Evolutionary conservation across 805 yeast species (phyloP).

Genomic region (Metschnikowia peoriensis): DNA sequence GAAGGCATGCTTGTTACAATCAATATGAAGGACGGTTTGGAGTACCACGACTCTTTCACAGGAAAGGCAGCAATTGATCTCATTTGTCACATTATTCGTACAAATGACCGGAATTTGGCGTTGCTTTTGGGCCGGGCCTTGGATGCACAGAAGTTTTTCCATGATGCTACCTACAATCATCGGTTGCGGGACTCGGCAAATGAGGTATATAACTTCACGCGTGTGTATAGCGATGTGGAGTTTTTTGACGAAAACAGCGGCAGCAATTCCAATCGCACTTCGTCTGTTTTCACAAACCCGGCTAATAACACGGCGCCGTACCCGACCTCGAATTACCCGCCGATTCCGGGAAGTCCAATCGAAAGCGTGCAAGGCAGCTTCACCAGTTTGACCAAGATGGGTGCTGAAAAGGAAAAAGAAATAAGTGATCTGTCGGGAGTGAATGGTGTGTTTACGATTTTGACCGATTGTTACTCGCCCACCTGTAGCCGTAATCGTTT

Average conservation of each 20-base stretch:
- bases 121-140: conserved; percentile 83
- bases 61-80: conserved; percentile 93
- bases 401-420: conserved; percentile 12
- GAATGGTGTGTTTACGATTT: conserved; percentile 88
- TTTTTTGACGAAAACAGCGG: conserved; percentile 33
- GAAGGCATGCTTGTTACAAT: conserved; percentile 70
- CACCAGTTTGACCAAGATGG: conserved; percentile 17
- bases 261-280: conserved; percentile 29
- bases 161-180: conserved; percentile 94
- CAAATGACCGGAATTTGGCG: conserved; percentile 89
- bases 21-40: conserved; percentile 84
- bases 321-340: conserved; percentile 19
- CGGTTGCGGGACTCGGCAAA: conserved; percentile 81
- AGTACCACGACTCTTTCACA: conserved; percentile 89
- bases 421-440: conserved; percentile 42
- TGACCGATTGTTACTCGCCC: conserved; percentile 95
- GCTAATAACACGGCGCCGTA: conserved; percentile 20
- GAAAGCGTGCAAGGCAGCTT: conserved; percentile 16
- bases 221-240: conserved; percentile 47
- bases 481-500: conserved; percentile 86
- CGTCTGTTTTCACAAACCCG: conserved; percentile 22
- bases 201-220: conserved; percentile 85
- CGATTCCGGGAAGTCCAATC: conserved; percentile 18
- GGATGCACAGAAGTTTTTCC: conserved; percentile 92
- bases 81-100: conserved; percentile 80